Evolutionary conservation across 1,284 basidiomycete genomes (phyloP).

Genomic region (Trametes polyzona): DNA sequence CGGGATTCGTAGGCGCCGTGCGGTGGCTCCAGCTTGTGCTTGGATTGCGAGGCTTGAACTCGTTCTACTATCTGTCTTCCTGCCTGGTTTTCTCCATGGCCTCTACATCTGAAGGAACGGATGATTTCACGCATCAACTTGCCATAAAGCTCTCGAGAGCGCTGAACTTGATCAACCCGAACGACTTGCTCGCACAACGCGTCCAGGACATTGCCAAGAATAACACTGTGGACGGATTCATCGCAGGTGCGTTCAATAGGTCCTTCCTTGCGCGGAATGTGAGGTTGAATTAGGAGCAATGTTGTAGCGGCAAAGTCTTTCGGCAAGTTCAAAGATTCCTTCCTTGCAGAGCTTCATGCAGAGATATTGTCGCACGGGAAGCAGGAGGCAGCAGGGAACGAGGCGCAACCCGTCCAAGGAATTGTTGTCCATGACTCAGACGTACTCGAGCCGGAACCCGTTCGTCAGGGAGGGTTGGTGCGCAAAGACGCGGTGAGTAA

Average conservation of each 20-base stretch:
- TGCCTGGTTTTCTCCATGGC: conserved; percentile 19
- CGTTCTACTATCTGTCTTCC: not conserved
- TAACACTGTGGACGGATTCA: conserved; percentile 68
- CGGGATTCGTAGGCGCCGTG: too few species aligned
- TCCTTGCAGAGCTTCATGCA: conserved; percentile 60
- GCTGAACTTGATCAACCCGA: conserved; percentile 81
- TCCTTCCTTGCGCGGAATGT: not conserved
- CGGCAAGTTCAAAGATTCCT: conserved; percentile 80
- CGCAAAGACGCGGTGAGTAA: conserved; percentile 64
- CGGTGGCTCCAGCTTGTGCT: not conserved
- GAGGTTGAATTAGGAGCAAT: not conserved
- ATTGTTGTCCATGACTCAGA: conserved; percentile 84
- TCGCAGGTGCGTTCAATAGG: conserved; percentile 49
- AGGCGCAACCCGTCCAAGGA: conserved; percentile 63
- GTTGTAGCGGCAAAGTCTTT: conserved; percentile 74
- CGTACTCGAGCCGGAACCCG: conserved; percentile 78
- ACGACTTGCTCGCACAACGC: conserved; percentile 78
- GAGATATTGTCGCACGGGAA: conserved; percentile 65
- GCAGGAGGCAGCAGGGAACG: conserved; percentile 61
- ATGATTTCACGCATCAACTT: conserved; percentile 74
- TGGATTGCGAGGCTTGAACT: not conserved
- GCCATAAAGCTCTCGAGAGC: conserved; percentile 83
- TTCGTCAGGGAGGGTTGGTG: conserved; percentile 77
- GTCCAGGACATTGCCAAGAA: conserved; percentile 82
- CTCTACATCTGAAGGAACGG: conserved; percentile 28